Evolutionary conservation across 495 filamentous ascomycete genomes (phyloP).

Genomic region (Penicillium lagena): DNA sequence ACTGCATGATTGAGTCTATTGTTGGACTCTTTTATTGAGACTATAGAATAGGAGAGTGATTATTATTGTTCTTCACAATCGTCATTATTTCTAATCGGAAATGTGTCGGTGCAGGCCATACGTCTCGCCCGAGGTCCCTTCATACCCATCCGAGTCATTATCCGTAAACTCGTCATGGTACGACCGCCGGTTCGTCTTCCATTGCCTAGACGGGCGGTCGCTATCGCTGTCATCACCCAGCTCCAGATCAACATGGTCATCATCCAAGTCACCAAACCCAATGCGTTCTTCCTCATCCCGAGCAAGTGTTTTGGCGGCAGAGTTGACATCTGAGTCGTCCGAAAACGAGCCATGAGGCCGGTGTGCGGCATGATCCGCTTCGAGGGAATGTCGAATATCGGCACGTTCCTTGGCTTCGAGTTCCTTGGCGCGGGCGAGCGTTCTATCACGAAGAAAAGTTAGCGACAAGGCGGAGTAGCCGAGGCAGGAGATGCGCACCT

Average conservation of each 20-base stretch:
- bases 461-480: background rate
- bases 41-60: no score
- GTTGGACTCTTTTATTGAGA: background rate
- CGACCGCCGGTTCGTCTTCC: conserved; percentile 16
- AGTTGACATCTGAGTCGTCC: conserved; percentile 37
- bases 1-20: background rate
- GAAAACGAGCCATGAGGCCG: conserved; percentile 36
- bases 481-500: conserved; percentile 29
- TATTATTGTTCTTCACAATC: no score
- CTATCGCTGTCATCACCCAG: conserved; percentile 34
- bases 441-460: conserved; percentile 35
- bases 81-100: no score
- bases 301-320: conserved; percentile 37
- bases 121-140: conserved; percentile 35
- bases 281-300: conserved; percentile 45
- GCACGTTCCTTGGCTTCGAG: conserved; percentile 74
- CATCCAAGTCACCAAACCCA: conserved; percentile 37
- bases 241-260: conserved; percentile 35
- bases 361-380: conserved; percentile 33
- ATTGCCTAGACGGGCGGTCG: conserved; percentile 13
- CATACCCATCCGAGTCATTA: conserved; percentile 44
- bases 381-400: conserved; percentile 35
- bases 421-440: conserved; percentile 74
- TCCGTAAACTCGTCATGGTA: conserved; percentile 52
- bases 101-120: conserved; percentile 44